Percentiles rank a stretch among this genome's conserved stretches.
Evolutionary conservation across 108 stramenopile genomes (phyloP).

Genomic region (Skeletonema costatum): DNA sequence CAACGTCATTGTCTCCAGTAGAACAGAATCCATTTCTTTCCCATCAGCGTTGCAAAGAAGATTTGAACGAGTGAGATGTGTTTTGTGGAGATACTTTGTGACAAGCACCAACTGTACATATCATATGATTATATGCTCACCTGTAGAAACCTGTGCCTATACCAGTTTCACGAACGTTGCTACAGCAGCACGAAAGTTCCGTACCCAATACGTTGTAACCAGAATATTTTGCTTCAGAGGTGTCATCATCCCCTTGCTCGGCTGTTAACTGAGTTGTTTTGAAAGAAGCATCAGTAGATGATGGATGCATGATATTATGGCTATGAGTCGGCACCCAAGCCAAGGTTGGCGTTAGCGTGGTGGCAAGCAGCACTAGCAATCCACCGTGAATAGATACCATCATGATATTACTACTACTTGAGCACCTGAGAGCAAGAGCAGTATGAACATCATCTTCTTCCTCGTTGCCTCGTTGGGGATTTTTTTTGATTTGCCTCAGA

Average conservation of each 20-base stretch:
- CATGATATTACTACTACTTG: not conserved
- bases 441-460: too few species aligned
- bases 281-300: too few species aligned
- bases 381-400: not conserved
- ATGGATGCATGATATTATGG: not conserved
- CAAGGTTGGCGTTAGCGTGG: not conserved
- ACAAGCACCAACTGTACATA: not conserved
- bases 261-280: not conserved
- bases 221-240: conserved; percentile 14
- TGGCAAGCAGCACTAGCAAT: not conserved
- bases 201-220: conserved; percentile 77
- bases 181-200: conserved; percentile 64
- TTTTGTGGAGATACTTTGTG: too few species aligned
- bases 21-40: conserved; percentile 8
- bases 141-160: conserved; percentile 87
- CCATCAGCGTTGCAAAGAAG: not conserved
- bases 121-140: not conserved
- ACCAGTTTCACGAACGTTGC: conserved; percentile 62
- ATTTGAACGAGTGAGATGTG: not conserved
- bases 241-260: conserved; percentile 7
- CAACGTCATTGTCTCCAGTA: conserved; percentile 75
- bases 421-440: too few species aligned
- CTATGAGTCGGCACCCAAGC: not conserved
- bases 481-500: too few species aligned
- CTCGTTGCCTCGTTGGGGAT: too few species aligned